Evolutionary conservation across 1,139 yeast genomes (phyloP), one percentile per base, ranked within the genome.

Genomic region (Suhomyces bolitotheri): DNA sequence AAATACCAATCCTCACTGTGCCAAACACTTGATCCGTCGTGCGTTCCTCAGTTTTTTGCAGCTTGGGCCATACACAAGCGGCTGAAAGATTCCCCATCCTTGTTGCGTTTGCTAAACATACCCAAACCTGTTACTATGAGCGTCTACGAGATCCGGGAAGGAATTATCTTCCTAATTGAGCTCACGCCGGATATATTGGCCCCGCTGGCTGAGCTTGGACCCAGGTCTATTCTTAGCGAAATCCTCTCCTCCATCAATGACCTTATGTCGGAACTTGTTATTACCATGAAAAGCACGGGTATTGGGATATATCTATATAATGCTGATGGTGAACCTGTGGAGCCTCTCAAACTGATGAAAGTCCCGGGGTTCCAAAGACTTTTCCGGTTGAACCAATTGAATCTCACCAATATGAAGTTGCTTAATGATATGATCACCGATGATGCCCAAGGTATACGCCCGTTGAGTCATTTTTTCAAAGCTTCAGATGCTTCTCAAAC

Each of bases 251-350:
- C 81, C n/a, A 58, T 82, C 16, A 63, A 71, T 39, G 77, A 73
- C 7, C 60, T 83, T 32, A 72, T 81, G 66, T 64, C 77, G 4
- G 81, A 77, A 28, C 60, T 82, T 40, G 72, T 80, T 1, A 77
- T 80, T 26, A 70, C 82, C 0, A 56, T 75, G 38, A 83, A 85
- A 2, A 68, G 67, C 39, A 78, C 88, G 0, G 89, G 88, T 0
- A 62, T 82, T 22, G 90, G 89, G 0, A 71, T 83, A 31, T 82
- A 78, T 49, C 54, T 83, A 16, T 78, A 77, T 57, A 77, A 81
- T 47, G 66, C 80, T 44, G 50, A 51, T 7, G 34, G 31, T 1
- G 22, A 29, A 3, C 25, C 38, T 5, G 35, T 30, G 5, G 9
- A 15, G 4, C 43, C 49, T 1, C 19, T 39, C 8, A 65, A 61